A percentile compares a stretch with the other conserved stretches of the same genome.
Conservation (phyloP, 1,284 basidiomycete genomes). For the Entoloma clypeatum region DNA sequence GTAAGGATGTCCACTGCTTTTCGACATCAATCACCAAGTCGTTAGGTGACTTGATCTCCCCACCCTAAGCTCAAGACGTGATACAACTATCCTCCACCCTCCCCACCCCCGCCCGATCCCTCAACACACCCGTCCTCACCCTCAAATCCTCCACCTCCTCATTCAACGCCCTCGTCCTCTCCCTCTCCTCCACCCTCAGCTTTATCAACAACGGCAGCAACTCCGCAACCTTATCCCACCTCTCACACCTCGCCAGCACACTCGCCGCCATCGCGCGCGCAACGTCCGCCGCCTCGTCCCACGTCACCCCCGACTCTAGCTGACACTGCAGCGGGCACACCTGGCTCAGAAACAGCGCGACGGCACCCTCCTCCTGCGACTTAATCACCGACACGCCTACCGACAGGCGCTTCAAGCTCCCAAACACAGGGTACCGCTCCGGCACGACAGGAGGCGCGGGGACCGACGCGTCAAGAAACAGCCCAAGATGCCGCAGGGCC, state of each 20-base stretch:
- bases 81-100: constrained; percentile 9
- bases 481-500: constrained; percentile 44
- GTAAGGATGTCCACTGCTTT: no score
- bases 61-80: constrained; percentile 2
- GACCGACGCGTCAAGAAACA: constrained; percentile 45
- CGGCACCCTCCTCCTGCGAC: constrained; percentile 34
- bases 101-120: constrained; percentile 28
- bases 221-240: constrained; percentile 43
- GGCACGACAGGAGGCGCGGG: constrained; percentile 16
- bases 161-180: constrained; percentile 36
- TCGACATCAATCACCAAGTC: no score
- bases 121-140: constrained; percentile 41
- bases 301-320: constrained; percentile 42
- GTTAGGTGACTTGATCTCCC: no score
- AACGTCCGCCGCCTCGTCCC: constrained; percentile 33
- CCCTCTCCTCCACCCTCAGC: constrained; percentile 46
- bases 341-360: constrained; percentile 52
- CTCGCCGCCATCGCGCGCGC: constrained; percentile 17
- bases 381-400: constrained; percentile 50
- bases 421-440: constrained; percentile 31
- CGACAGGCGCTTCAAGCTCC: constrained; percentile 35
- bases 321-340: constrained; percentile 40
- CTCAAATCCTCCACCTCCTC: constrained; percentile 52
- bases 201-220: constrained; percentile 47
- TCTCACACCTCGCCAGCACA: constrained; percentile 31